Conservation (phyloP, 208 protist species). For the Leishmania tarentolae region DNA sequence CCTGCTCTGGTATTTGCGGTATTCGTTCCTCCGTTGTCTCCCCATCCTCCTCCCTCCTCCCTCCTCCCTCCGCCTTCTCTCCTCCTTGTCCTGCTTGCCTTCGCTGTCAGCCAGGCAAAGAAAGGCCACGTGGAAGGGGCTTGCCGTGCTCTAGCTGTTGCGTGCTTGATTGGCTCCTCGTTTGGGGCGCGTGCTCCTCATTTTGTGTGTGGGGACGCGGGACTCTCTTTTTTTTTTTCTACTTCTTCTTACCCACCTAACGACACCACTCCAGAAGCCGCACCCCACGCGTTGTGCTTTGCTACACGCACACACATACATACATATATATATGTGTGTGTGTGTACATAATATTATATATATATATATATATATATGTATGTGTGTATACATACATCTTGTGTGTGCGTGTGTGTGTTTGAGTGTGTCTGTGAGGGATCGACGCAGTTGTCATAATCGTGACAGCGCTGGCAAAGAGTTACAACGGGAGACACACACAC, state of each 20-base stretch:
- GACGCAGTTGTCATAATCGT: not conserved
- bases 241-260: not conserved
- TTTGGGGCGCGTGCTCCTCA: not conserved
- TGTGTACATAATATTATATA: not conserved
- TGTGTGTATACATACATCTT: not conserved
- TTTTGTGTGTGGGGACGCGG: too few relatives aligned
- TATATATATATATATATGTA: constrained; percentile 1
- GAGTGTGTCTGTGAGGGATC: not conserved
- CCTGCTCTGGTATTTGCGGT: not conserved
- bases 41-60: not conserved
- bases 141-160: not conserved
- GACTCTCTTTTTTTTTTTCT: not conserved
- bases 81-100: not conserved
- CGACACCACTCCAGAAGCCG: not conserved
- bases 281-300: not conserved
- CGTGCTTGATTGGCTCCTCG: not conserved
- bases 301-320: not conserved
- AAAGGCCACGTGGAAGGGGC: not conserved
- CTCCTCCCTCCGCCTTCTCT: not conserved
- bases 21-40: not conserved
- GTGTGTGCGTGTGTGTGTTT: not conserved
- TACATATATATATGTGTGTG: not conserved
- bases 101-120: not conserved
- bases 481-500: not conserved
- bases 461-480: not conserved